Base-by-base conservation (phyloP, 257 asterid species). In the Ocimum tenuiflorum region DNA sequence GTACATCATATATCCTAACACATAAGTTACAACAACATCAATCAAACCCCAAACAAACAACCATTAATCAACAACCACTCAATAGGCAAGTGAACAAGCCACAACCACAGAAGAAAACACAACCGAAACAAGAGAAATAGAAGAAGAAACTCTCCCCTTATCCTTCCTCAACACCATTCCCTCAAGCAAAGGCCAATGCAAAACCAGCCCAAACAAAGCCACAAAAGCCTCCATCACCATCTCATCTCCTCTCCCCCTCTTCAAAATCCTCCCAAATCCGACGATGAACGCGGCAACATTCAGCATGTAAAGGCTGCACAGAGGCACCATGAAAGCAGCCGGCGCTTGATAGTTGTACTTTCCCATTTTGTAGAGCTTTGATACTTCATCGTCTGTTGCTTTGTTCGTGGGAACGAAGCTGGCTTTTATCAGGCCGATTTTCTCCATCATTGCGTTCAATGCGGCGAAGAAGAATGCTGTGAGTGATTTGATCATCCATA, bases 131-230 rank as follows among this genome's bases (percentile, higher is more conserved):
- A 77, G 46, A 24, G 76, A 45, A 7, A 78, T 68, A 6, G 35
- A 69, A 1, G 38, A 33, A 1, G 91, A 71, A 60, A 87, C 61
- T 0, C 89, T 42, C 0, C 87, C 91, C 5, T 69, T 74, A 31
- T 80, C 91, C 75, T 60, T 80, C 81, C 94, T 79, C 56, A 83
- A 46, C 41, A 85, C 45, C 89, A 88, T 85, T 24, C 96, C 96
- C 77, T 85, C 89, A 18, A 85, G 43, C 29, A 85, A 69, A 17
- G 86, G 90, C 45, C 67, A 82, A 43, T 82, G 75, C 80, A 83
- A 53, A 23, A 72, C 7, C 45, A 78, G 2, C 7, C 81, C 79
- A 23, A 77, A 86, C 3, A 80, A 19, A 14, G 94, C 66, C 22
- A 88, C 14, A 3, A 68, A 69, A 7, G 60, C 60, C 71, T 85